phyloP scores from a whole-genome alignment of 352 stramenopile genomes.

The Hyaloperonospora arabidopsidis region DNA sequence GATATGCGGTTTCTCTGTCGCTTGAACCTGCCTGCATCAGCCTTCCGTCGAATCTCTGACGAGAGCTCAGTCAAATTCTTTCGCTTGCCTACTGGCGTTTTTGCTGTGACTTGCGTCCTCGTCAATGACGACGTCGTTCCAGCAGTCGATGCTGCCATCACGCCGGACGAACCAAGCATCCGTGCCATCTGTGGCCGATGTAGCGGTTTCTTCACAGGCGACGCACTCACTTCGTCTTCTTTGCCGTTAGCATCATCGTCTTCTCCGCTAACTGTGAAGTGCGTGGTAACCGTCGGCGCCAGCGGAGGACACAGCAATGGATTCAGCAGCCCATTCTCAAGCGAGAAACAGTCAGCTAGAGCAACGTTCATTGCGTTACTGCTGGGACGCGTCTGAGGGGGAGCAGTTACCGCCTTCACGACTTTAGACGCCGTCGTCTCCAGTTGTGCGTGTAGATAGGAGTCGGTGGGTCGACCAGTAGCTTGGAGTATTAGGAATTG shows the following conservation, averaged over 20 bases:
- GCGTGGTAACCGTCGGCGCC: conserved; percentile 32
- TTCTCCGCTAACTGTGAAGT: conserved; percentile 60
- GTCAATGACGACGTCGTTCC: conserved; percentile 15
- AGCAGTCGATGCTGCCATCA: conserved; percentile 17
- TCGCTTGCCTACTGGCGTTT: conserved; percentile 42
- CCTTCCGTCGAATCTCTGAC: conserved; percentile 78
- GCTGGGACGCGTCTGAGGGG: conserved; percentile 13
- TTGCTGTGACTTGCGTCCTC: conserved; percentile 23
- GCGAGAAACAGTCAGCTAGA: conserved; percentile 53
- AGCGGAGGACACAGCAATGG: conserved; percentile 41
- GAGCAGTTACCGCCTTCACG: conserved; percentile 29
- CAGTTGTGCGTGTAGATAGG: conserved; percentile 62
- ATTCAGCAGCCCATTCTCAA: conserved; percentile 62
- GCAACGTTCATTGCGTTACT: conserved; percentile 11
- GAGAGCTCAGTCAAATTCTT: conserved; percentile 62
- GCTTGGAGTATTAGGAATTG: conserved; percentile 54
- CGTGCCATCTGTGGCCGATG: conserved; percentile 44
- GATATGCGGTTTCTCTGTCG: conserved; percentile 77
- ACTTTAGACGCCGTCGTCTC: conserved; percentile 36
- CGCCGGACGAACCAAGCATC: conserved; percentile 10
- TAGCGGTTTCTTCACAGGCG: conserved; percentile 33
- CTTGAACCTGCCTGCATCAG: conserved; percentile 76
- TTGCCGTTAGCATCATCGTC: conserved; percentile 30
- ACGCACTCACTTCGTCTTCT: conserved; percentile 20
- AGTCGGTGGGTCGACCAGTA: conserved; percentile 33